Evolutionary conservation across 2,329 filamentous ascomycete species (phyloP), one percentile per base, ranked within the genome.

Genomic region (Aspergillus novoparasiticus): DNA sequence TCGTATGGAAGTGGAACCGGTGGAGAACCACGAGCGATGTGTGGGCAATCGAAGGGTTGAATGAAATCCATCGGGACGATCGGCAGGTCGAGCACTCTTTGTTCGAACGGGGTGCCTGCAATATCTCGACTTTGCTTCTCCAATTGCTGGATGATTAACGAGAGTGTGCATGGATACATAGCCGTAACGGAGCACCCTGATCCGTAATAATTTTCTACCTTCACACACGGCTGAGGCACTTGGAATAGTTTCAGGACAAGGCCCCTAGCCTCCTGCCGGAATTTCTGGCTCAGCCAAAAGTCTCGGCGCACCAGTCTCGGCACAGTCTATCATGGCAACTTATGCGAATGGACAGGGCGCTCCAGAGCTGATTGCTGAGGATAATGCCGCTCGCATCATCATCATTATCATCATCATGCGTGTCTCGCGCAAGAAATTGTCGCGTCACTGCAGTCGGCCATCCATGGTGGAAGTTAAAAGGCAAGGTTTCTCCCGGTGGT

Each of bases 241-340:
- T 34, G 12, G 2, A 21, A 21, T 28, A n/a, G 3, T 36, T 57
- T 50, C 41, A 41, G n/a, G 23, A 45, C 23, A 26, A 36, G 19
- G 34, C 23, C 23, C 45, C 34, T 53, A 51, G 46, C 32, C 26
- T 53, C 45, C 34, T 34, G 32, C 57, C 23, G 6, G 45, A 30
- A 28, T 41, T 34, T 6, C 43, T 45, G 43, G 54, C 48, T 9
- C 43, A 19, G 46, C 54, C 34, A 57, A 53, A 30, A 43, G 30
- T 58, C 60, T 62, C 55, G 59, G 59, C 59, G 34, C 19, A 36
- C 14, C 34, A 43, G 23, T 58, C 60, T 58, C 46, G 59, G 59
- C 59, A 23, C 26, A 19, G 16, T 10, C n/a, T 12, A 28, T 36
- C 43, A 16, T 10, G 28, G 28, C n/a, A 57, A 36, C 51, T 54